Percentiles rank a stretch among this genome's conserved stretches.
Conservation (phyloP, 2,329 filamentous ascomycete genomes). For the Helminthosporium solani region DNA sequence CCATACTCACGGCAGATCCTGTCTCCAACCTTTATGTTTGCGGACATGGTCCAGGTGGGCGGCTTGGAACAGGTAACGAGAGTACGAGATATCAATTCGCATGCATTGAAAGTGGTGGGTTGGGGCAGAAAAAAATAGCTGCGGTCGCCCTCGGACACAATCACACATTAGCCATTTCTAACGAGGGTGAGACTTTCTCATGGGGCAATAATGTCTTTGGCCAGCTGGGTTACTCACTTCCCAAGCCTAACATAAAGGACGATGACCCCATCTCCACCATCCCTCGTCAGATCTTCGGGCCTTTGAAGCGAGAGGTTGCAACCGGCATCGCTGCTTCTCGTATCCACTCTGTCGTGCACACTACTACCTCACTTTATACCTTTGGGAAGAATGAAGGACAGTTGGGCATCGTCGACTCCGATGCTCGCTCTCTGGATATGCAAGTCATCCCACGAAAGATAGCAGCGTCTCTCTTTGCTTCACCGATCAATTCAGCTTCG, state of each 20-base stretch:
- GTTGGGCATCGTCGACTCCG: constrained; percentile 89
- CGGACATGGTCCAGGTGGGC: constrained; percentile 85
- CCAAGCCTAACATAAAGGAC: constrained; percentile 65
- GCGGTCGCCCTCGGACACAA: constrained; percentile 87
- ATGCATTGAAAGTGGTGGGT: constrained; percentile 72
- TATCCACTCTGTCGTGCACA: constrained; percentile 89
- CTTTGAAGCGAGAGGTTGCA: constrained; percentile 81
- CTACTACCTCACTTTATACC: constrained; percentile 76
- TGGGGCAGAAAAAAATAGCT: constrained; percentile 71
- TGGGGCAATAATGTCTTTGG: constrained; percentile 89
- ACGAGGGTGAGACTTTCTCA: constrained; percentile 86
- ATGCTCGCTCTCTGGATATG: constrained; percentile 85
- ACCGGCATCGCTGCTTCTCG: constrained; percentile 83
- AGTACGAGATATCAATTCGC: constrained; percentile 84
- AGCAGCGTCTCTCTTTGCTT: constrained; percentile 76
- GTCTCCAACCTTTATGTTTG: constrained; percentile 90
- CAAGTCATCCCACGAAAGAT: constrained; percentile 83
- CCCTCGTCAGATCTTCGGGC: constrained; percentile 87
- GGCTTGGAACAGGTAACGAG: constrained; percentile 86
- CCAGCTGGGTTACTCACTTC: constrained; percentile 82
- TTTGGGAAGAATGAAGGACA: constrained; percentile 97
- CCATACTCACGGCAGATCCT: constrained; percentile 81
- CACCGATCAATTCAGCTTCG: constrained; percentile 72
- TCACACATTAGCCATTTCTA: constrained; percentile 81
- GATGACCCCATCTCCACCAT: constrained; percentile 79